Base-by-base conservation (phyloP, 139 green algal species). In the Chlorella ohadii region DNA sequence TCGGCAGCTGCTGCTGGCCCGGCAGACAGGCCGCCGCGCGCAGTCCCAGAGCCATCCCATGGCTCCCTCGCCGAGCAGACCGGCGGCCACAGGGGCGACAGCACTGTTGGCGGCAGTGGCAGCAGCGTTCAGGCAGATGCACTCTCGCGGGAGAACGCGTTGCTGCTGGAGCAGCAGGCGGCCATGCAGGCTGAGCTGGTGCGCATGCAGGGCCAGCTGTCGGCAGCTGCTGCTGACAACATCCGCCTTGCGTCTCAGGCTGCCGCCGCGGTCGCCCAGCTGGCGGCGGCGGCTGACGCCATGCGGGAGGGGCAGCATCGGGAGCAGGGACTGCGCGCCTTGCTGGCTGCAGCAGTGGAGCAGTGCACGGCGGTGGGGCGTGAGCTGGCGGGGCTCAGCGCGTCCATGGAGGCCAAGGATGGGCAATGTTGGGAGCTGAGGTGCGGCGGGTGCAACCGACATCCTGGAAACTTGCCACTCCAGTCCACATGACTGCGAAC, bases 331-430 rank as follows among this genome's bases (percentile, higher is more conserved):
- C 78, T 88, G 51, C 77, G 59, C 6, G 38, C 27, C 13, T 72
- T 59, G 47, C 51, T 84, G 79, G 79, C 13, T 39, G 75, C 28
- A 13, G 84, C 77, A 1, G 66, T 88, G 31, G 67, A 61, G 34
- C 74, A 85, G 78, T 80, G 78, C 25, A 70, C 77, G 77, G 71
- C 76, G 31, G 70, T 86, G 27, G 82, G 83, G 28, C 70, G 65
- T 47, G 65, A 79, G 70, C 79, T 89, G n/a, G 79, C 76, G 0
- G 55, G 57, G 23, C 59, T 79, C 12, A 86, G 74, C 33, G 59
- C 36, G 12, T 67, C 34, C 41, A 28, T 83, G 27, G 78, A 89
- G 44, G 68, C 34, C 0, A 28, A 72, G 22, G 22, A 39, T 0
- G 78, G 55, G 36, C 44, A 82, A n/a, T 84, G 65, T 51, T 36